Conservation (phyloP, 257 asterid species). For the Solanum corneliomulleri region DNA sequence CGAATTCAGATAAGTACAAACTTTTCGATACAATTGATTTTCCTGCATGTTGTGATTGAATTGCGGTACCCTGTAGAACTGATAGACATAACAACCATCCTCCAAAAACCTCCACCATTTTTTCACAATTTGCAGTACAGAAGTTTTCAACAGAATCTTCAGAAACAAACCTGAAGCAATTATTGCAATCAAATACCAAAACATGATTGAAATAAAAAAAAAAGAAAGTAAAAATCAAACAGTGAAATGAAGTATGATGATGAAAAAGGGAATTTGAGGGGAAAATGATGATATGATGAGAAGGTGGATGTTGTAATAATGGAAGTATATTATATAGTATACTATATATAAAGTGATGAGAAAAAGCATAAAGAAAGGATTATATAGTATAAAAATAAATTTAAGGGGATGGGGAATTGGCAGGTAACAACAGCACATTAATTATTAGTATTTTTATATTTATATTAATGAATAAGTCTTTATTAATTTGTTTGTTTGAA, state of each 20-base stretch:
- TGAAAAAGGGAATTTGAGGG: neutral
- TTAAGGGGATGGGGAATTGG: neutral
- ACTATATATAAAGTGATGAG: neutral
- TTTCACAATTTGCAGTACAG: slow-evolving; percentile 29
- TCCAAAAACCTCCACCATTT: slow-evolving; percentile 31
- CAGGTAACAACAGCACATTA: neutral
- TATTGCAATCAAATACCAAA: slow-evolving; percentile 18
- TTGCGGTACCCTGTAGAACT: slow-evolving; percentile 76
- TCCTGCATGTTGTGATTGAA: slow-evolving; percentile 90
- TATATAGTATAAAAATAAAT: neutral
- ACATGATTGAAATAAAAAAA: slow-evolving; percentile 24
- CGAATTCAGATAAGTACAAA: slow-evolving; percentile 60
- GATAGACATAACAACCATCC: slow-evolving; percentile 54
- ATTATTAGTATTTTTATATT: neutral
- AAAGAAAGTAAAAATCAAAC: neutral
- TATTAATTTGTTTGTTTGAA: neutral
- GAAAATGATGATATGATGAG: neutral
- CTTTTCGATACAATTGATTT: slow-evolving; percentile 59
- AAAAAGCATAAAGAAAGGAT: neutral
- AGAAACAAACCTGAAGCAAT: slow-evolving; percentile 11
- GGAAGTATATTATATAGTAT: neutral
- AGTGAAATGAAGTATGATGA: neutral
- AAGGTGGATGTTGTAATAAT: neutral
- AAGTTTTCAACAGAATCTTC: slow-evolving; percentile 37
- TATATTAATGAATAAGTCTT: neutral